phyloP scores from a whole-genome alignment of 805 yeast species.

The Starmerella riodocensis region DNA sequence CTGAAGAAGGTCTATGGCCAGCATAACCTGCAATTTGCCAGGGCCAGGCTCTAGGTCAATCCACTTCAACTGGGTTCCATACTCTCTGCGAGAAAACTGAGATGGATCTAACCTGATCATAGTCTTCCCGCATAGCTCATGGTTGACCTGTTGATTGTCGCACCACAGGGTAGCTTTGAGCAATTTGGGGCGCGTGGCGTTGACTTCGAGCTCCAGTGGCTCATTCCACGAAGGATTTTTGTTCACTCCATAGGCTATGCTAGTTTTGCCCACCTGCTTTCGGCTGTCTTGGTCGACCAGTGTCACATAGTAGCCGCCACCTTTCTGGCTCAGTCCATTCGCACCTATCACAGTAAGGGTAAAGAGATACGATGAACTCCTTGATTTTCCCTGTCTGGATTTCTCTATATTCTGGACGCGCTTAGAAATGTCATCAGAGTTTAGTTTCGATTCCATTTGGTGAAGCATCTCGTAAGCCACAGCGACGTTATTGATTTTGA shows the following conservation, averaged over 20 bases:
- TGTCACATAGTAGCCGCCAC: constrained; percentile 44
- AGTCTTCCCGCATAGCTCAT: constrained; percentile 55
- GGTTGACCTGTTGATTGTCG: constrained; percentile 35
- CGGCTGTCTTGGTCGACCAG: constrained; percentile 43
- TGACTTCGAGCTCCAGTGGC: constrained; percentile 48
- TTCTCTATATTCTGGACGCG: constrained; percentile 24
- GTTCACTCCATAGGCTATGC: constrained; percentile 43
- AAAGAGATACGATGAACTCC: constrained; percentile 31
- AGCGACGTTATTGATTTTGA: constrained; percentile 57
- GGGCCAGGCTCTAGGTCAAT: constrained; percentile 46
- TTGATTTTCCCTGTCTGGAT: background rate
- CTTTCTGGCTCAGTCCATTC: constrained; percentile 34
- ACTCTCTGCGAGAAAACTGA: constrained; percentile 39
- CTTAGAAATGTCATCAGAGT: constrained; percentile 40
- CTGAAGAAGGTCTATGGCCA: constrained; percentile 67
- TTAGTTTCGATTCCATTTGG: constrained; percentile 32
- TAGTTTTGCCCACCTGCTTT: constrained; percentile 53
- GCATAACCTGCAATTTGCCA: constrained; percentile 52
- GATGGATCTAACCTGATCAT: constrained; percentile 47
- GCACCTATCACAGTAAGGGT: constrained; percentile 52
- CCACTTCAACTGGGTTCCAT: constrained; percentile 51
- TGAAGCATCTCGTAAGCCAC: constrained; percentile 22
- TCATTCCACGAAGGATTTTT: constrained; percentile 75
- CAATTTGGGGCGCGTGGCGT: constrained; percentile 30
- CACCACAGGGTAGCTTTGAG: constrained; percentile 61